Conservation (phyloP, 2,329 filamentous ascomycete species). For the Alternaria dauci region DNA sequence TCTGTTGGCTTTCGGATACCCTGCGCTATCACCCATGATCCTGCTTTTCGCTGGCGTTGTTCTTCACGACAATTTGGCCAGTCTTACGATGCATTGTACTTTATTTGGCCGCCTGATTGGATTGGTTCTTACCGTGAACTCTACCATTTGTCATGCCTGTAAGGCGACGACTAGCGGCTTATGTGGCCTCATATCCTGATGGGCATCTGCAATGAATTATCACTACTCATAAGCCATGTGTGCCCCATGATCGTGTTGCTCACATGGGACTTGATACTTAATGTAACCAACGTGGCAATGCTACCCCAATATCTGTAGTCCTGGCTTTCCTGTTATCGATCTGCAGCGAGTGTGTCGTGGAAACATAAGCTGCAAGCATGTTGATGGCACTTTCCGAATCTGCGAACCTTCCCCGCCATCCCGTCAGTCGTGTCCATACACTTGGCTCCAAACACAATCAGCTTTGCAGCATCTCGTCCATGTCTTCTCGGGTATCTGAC, state of each 20-base stretch:
- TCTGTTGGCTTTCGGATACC: conserved; percentile 33
- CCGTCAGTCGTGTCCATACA: not conserved
- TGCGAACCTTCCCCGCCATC: conserved; percentile 15
- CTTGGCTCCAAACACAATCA: not conserved
- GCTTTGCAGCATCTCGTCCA: conserved; percentile 1
- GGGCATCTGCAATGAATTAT: conserved; percentile 5
- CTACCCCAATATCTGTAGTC: not conserved
- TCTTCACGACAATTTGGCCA: conserved; percentile 1
- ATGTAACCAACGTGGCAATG: conserved; percentile 6
- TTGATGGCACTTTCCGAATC: conserved; percentile 13
- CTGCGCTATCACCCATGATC: conserved; percentile 20
- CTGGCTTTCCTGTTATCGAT: conserved; percentile 4
- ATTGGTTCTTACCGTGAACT: not conserved
- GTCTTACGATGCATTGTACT: conserved; percentile 13
- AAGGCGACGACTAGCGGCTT: conserved; percentile 1
- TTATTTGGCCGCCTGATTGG: conserved; percentile 5
- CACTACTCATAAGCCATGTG: conserved; percentile 2
- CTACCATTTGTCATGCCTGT: not conserved
- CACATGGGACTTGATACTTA: not conserved
- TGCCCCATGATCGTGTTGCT: not conserved
- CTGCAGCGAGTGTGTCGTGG: not conserved
- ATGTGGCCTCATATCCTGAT: not conserved
- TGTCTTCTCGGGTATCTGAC: not conserved
- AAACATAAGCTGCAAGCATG: conserved; percentile 9
- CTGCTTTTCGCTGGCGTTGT: conserved; percentile 7